Evolutionary conservation across 495 filamentous ascomycete species (phyloP).

Genomic region (Rhizodiscina lignyota): DNA sequence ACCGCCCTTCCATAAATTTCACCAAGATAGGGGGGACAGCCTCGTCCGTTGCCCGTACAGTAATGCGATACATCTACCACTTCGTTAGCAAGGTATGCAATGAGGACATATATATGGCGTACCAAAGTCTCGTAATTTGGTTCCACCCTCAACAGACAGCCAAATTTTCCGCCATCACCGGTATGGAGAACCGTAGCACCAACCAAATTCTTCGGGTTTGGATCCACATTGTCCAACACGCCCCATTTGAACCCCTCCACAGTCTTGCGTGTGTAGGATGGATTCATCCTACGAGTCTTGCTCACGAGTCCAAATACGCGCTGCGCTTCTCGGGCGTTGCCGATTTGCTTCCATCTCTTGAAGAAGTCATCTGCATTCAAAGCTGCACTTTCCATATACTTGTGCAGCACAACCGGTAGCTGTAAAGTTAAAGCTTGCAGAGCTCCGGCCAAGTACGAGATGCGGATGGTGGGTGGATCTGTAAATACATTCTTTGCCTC

Average conservation of each 20-base stretch:
- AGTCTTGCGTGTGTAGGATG: constrained; percentile 42
- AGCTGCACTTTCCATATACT: constrained; percentile 87
- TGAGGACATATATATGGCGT: not conserved
- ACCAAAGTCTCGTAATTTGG: constrained; percentile 74
- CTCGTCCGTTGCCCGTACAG: constrained; percentile 88
- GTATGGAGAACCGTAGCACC: constrained; percentile 85
- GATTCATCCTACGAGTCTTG: constrained; percentile 29
- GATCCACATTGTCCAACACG: constrained; percentile 69
- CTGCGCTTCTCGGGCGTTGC: constrained; percentile 72
- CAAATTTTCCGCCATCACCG: constrained; percentile 69
- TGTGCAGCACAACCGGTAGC: constrained; percentile 75
- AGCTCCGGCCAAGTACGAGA: constrained; percentile 86
- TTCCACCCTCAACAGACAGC: constrained; percentile 83
- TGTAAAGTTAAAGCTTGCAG: constrained; percentile 86
- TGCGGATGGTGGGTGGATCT: constrained; percentile 76
- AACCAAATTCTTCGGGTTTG: constrained; percentile 81
- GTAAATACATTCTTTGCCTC: constrained; percentile 68
- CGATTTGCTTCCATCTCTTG: constrained; percentile 97
- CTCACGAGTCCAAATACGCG: constrained; percentile 54
- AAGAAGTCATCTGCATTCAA: constrained; percentile 87
- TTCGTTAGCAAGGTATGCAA: constrained; percentile 14
- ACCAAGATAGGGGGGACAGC: constrained; percentile 61
- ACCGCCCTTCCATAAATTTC: constrained; percentile 70
- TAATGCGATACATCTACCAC: constrained; percentile 80
- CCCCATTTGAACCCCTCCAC: constrained; percentile 81